Evolutionary conservation across 2,329 filamentous ascomycete species (phyloP).

Genomic region (Alternaria brassicicola): DNA sequence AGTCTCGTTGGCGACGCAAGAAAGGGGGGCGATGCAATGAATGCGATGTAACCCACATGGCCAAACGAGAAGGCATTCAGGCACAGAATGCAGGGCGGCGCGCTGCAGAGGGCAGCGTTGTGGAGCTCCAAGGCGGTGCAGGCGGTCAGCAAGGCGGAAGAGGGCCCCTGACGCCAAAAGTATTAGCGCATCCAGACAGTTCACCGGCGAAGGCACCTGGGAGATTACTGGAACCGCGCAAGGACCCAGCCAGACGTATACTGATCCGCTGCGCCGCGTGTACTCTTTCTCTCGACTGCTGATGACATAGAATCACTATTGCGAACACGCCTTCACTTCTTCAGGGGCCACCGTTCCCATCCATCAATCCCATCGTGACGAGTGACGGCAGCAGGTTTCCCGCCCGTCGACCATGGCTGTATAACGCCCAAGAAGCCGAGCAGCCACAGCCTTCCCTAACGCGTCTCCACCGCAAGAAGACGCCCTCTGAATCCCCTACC

Average conservation of each 20-base stretch:
- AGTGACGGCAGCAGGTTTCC: slow-evolving; percentile 12
- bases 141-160: slow-evolving; percentile 28
- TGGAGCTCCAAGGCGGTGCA: background rate
- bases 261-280: slow-evolving; percentile 14
- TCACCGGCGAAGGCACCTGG: slow-evolving; percentile 15
- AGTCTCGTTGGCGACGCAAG: background rate
- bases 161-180: slow-evolving; percentile 19
- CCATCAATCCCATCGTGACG: slow-evolving; percentile 5
- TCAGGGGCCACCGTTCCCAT: background rate
- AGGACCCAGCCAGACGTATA: slow-evolving; percentile 11
- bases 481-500: background rate
- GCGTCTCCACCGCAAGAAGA: slow-evolving; percentile 4
- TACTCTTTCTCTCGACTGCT: slow-evolving; percentile 2
- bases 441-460: slow-evolving; percentile 13
- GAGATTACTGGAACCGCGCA: slow-evolving; percentile 23
- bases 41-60: background rate
- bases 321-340: background rate
- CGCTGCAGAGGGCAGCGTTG: background rate
- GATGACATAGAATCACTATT: background rate
- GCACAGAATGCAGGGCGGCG: background rate
- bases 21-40: background rate
- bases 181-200: slow-evolving; percentile 16
- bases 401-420: slow-evolving; percentile 18
- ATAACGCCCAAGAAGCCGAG: slow-evolving; percentile 19
- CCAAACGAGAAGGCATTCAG: background rate